A percentile compares a stretch with the other conserved stretches of the same genome.
These are phyloP conservation scores for Decorospora gaudefroyi DNA, from an alignment of 2,329 filamentous ascomycete species.

Conservation along the genomic window DNA sequence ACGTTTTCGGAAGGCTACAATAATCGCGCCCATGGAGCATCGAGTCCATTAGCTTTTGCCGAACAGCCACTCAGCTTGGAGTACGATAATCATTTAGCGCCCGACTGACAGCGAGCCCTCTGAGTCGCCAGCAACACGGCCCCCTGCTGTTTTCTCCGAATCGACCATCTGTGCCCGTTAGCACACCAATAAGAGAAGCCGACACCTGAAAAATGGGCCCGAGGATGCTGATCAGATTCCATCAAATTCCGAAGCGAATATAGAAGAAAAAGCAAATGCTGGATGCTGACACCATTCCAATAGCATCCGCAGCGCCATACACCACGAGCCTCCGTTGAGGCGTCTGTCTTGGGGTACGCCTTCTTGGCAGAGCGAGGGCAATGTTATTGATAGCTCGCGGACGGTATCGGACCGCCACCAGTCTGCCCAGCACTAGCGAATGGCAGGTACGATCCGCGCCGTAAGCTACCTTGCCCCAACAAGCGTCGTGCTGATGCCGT, in stretches of 20 bases:
- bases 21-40: slow-evolving; percentile 34
- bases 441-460: slow-evolving; percentile 41
- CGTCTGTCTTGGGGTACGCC: slow-evolving; percentile 20
- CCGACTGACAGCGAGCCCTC: slow-evolving; percentile 35
- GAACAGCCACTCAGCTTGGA: slow-evolving; percentile 40
- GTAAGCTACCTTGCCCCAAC: slow-evolving; percentile 40
- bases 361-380: slow-evolving; percentile 28
- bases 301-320: slow-evolving; percentile 31
- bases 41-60: slow-evolving; percentile 43
- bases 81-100: slow-evolving; percentile 45
- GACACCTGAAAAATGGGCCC: slow-evolving; percentile 36
- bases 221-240: slow-evolving; percentile 47
- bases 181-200: slow-evolving; percentile 37
- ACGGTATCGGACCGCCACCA: slow-evolving; percentile 37
- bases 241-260: slow-evolving; percentile 47
- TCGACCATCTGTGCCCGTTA: slow-evolving; percentile 37
- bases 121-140: slow-evolving; percentile 39
- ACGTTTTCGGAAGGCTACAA: slow-evolving; percentile 42
- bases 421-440: slow-evolving; percentile 37
- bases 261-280: slow-evolving; percentile 35
- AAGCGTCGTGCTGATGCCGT: slow-evolving; percentile 41
- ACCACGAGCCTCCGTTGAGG: slow-evolving; percentile 29
- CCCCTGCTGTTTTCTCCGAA: slow-evolving; percentile 45
- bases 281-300: slow-evolving; percentile 42
- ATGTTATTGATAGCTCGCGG: slow-evolving; percentile 35